Base-by-base conservation (phyloP, 208 protist genomes). In the Leishmania braziliensis region DNA sequence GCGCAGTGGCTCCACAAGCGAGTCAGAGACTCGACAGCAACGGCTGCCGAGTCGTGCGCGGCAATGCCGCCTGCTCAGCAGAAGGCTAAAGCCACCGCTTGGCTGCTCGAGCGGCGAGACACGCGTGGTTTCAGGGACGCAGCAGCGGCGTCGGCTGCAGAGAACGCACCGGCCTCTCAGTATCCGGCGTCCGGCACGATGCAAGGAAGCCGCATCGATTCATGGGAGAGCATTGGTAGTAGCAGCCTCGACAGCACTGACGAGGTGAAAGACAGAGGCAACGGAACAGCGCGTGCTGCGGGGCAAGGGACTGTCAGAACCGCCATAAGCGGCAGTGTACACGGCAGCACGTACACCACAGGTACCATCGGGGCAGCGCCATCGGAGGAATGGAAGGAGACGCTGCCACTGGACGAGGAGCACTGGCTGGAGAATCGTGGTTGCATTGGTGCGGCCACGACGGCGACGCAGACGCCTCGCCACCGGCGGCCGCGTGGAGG, bases 151-250 rank as follows among this genome's bases (percentile, higher is more conserved):
- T 12, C 66, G 6, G 33, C 18, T 8, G 66, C 23, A 36, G 39
- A 36, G 8, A 5, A 6, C 36, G 36, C 18, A 48, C 39, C 66
- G 23, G 66, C 36, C 33, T 26, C 10, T 39, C 36, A 71, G 66
- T 36, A 48, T 16, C 39, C n/a, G 5, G 33, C n/a, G 36, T 0
- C 63, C n/a, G 18, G n/a, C n/a, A 58, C 20, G 53, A 39, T 39
- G n/a, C 72, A 36, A 18, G 18, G 23, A 46, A 63, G 72, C 43
- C 60, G 62, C 16, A 56, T 81, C 4, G 77, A 85, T 23, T 85
- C 82, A 46, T 81, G 70, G 82, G 77, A 75, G 16, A 81, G 58
- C 53, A 51, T 79, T 33, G 26, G 51, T 5, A 60, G 65, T 60
- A 39, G 75, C 29, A 71, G 51, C 72, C 51, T 26, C 29, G 53